These are phyloP conservation scores for Mycena venus DNA, from an alignment of 768 basidiomycete genomes.

Conservation along the genomic window DNA sequence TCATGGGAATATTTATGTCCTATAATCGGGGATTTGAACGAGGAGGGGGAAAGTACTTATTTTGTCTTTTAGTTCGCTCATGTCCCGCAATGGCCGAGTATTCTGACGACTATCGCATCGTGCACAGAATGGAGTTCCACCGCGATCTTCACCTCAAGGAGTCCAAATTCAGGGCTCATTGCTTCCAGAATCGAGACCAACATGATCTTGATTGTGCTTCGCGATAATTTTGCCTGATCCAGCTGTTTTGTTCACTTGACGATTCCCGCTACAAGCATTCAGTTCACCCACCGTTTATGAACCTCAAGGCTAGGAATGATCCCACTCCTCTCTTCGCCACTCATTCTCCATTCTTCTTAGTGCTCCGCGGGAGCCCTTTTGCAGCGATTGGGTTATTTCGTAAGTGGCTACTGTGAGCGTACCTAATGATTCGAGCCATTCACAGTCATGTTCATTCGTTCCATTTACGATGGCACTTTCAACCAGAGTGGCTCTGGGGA, in stretches of 20 bases:
- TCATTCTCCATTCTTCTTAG: not conserved
- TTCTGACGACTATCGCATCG: no score
- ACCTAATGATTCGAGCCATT: not conserved
- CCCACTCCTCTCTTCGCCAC: not conserved
- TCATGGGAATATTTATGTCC: not conserved
- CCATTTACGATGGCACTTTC: constrained; percentile 35
- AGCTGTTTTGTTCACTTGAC: not conserved
- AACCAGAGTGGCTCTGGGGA: not conserved
- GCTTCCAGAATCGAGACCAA: no score
- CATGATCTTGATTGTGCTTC: not conserved
- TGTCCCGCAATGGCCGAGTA: no score
- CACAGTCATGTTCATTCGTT: not conserved
- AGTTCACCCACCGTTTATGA: no score
- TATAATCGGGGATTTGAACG: no score
- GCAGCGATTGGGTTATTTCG: not conserved
- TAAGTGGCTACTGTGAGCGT: not conserved
- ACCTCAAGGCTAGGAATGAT: no score
- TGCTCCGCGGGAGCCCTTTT: not conserved
- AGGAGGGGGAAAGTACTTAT: no score
- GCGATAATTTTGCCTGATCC: not conserved
- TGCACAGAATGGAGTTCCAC: no score
- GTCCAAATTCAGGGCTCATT: no score
- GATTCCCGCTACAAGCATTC: not conserved
- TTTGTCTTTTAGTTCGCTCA: not conserved
- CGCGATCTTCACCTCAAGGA: no score